phyloP scores from a whole-genome alignment of 1,284 basidiomycete species.

The Pisolithus thermaeus region DNA sequence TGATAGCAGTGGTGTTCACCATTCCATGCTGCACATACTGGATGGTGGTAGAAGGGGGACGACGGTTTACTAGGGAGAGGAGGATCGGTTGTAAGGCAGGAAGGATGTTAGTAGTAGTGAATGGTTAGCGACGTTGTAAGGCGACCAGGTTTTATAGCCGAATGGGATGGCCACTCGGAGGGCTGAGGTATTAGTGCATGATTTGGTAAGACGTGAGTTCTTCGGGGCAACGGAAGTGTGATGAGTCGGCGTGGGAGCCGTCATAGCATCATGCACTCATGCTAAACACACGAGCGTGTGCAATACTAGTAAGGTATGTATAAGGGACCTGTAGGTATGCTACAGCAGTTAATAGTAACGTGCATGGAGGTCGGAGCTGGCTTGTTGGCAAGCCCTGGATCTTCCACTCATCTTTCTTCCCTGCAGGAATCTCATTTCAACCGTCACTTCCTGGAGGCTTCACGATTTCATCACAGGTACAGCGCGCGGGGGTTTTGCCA shows the following conservation, averaged over 20 bases:
- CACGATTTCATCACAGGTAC: not conserved
- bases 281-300: not conserved
- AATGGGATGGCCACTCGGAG: not conserved
- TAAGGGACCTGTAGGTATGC: not conserved
- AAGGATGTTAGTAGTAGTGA: not conserved
- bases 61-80: not conserved
- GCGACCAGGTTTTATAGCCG: not conserved
- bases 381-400: not conserved
- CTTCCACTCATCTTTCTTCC: not conserved
- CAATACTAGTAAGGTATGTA: not conserved
- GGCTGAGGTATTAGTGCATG: not conserved
- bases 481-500: not conserved
- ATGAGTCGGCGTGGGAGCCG: slow-evolving; percentile 22
- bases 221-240: slow-evolving; percentile 27
- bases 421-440: not conserved
- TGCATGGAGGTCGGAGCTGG: not conserved
- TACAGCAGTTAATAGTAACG: not conserved
- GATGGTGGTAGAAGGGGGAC: not conserved
- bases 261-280: slow-evolving; percentile 3
- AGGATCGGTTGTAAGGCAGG: not conserved
- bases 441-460: not conserved
- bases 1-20: slow-evolving; percentile 21
- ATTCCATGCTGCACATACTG: slow-evolving; percentile 42
- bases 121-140: not conserved
- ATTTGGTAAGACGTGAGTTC: not conserved